Conservation (phyloP, 495 filamentous ascomycete species). For the Penicillium bialowiezense region DNA sequence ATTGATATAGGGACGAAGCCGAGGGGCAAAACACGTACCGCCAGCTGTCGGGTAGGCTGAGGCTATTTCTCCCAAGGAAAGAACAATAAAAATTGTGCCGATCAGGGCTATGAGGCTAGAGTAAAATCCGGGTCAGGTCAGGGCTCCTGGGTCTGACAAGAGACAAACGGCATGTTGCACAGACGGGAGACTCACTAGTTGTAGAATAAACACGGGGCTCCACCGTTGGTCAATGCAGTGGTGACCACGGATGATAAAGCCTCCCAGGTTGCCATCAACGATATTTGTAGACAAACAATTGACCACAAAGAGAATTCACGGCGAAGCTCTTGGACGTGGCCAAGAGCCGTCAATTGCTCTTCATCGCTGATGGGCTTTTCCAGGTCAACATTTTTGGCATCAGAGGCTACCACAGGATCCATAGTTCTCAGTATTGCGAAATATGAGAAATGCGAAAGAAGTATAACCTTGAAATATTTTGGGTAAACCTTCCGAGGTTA, state of each 20-base stretch:
- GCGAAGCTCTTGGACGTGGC: constrained; percentile 28
- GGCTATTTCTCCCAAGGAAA: constrained; percentile 24
- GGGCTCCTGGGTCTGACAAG: neutral
- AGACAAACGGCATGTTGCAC: neutral
- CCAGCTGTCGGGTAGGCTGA: constrained; percentile 25
- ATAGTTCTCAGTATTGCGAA: neutral
- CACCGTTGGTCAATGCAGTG: constrained; percentile 23
- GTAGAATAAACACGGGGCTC: constrained; percentile 32
- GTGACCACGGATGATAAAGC: constrained; percentile 24
- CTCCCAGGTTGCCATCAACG: constrained; percentile 37
- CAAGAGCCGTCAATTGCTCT: constrained; percentile 22
- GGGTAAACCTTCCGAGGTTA: no score
- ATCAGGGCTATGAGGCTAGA: constrained; percentile 19
- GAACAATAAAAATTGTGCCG: constrained; percentile 21
- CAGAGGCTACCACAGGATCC: constrained; percentile 1
- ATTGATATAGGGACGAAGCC: neutral
- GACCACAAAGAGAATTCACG: constrained; percentile 27
- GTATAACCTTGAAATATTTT: no score
- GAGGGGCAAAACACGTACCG: constrained; percentile 6
- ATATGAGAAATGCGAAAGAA: neutral
- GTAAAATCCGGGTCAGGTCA: neutral
- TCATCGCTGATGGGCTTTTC: constrained; percentile 23
- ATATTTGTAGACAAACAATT: constrained; percentile 25
- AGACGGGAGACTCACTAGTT: constrained; percentile 20
- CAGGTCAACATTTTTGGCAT: constrained; percentile 6